Evolutionary conservation across 306 rosid species (phyloP), one percentile per base, ranked within the genome.

Genomic region (Trifolium subterraneum): DNA sequence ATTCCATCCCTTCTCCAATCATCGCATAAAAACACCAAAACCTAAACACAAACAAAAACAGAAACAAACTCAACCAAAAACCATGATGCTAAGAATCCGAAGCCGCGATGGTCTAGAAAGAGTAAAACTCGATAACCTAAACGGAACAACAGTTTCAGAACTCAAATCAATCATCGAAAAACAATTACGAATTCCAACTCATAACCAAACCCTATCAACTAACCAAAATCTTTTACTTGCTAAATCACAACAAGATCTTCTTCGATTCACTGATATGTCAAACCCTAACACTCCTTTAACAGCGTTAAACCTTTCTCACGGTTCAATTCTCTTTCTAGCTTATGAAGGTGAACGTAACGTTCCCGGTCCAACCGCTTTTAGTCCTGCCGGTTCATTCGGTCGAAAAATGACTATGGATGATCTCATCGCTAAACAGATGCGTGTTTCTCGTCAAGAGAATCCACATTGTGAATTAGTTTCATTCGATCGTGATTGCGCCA

Each of bases 341-440:
- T 92, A 95, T 88, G 90, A 87, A 10, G 98, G 96, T 9, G 97
- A 92, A 59, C 96, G 98, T 15, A 83, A 78, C 31, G 92, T 95
- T 35, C 58, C 88, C 2, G 93, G 99, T 0, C 99, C 84, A 4
- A 4, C 76, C 6, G 70, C 82, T 6, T 68, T 92, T 80, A 72
- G 64, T 68, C 93, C 96, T 0, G 90, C 98, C 12, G 99, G 99
- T 6, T 92, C 98, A 5, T 95, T 95, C 67, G 99, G 99, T 42
- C 90, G 96, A 4, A 95, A 92, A 86, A 95, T 95, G 99, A 95
- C 99, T 6, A 92, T 95, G 99, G 99, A 92, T 45, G 99, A 95
- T 71, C 92, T 95, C 20, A 90, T 95, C 75, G 99, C 99, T 2
- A 92, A 85, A 72, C 99, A 95, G 87, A 88, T 88, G 96, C 89